Evolutionary conservation across 345 rosid species (phyloP), one percentile per base, ranked within the genome.

Genomic region (Aethionema arabicum): DNA sequence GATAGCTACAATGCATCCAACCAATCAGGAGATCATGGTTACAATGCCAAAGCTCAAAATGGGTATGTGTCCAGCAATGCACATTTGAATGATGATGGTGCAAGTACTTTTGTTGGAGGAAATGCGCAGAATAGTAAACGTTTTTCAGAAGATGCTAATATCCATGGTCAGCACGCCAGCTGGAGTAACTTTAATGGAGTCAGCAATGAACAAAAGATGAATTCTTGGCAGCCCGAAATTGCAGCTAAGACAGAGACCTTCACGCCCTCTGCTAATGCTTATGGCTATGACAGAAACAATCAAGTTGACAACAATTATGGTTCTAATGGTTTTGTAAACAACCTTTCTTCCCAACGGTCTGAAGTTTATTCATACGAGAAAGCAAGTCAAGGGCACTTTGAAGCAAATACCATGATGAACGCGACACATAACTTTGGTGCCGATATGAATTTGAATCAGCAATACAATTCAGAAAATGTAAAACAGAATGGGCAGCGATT

Each of bases 1-100:
- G 96, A 88, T 42, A 79, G 78, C 75, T 82, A 83, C 67, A 73
- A 75, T 52, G 59, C 86, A 56, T 44, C 82, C 30, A 27, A 51
- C 53, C 80, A 81, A 57, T 75, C 78, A 37, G 44, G 54, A 5
- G 65, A 56, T 66, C 80, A 74, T 53, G 58, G 65, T 59, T 68
- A 64, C 65, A 77, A 69, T 47, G 74, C 70, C 45, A 81, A 69
- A 40, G 77, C 49, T 74, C 87, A 83, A 65, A 79, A 76, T 74
- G 88, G 80, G 41, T 56, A 66, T 36, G 61, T 71, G 52, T 49
- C 68, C 13, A 38, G 33, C 32, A 79, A 40, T 74, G 48, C 67
- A 4, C 62, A 58, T 70, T 55, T 68, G 11, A 75, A 71, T 37
- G 77, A 66, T 64, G 57, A 43, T 35, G 27, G 27, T 21, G 63